Evolutionary conservation across 495 filamentous ascomycete genomes (phyloP).

Genomic region (Ascodesmis nigricans): DNA sequence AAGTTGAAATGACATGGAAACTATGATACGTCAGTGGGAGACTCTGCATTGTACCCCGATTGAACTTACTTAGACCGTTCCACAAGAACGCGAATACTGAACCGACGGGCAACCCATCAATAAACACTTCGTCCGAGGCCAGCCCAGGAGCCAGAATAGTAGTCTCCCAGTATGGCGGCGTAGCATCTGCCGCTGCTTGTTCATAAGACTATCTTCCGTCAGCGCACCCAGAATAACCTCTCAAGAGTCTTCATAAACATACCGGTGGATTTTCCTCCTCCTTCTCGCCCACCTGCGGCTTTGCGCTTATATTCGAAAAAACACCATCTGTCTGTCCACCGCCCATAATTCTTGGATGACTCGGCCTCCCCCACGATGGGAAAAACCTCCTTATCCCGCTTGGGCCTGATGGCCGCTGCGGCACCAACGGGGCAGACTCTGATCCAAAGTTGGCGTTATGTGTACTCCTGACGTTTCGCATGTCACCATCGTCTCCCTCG

Average conservation of each 20-base stretch:
- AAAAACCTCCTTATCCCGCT: no score
- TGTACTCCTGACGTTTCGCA: conserved; percentile 31
- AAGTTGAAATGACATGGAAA: conserved; percentile 92
- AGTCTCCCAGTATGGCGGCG: conserved; percentile 96
- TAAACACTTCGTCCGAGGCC: conserved; percentile 77
- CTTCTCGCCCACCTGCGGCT: conserved; percentile 68
- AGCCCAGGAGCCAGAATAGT: conserved; percentile 83
- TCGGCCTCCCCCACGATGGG: no score
- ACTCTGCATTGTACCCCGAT: no score
- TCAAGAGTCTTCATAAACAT: conserved; percentile 24
- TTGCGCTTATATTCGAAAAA: conserved; percentile 83
- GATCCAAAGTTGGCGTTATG: conserved; percentile 23
- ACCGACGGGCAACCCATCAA: conserved; percentile 88
- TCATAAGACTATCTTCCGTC: conserved; percentile 62
- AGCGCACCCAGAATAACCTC: conserved; percentile 2
- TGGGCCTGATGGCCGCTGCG: no score
- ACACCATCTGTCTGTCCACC: conserved; percentile 71
- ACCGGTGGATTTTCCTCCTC: conserved; percentile 84
- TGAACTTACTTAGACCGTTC: conserved; percentile 77
- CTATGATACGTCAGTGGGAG: no score
- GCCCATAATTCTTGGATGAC: conserved; percentile 43
- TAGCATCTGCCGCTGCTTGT: conserved; percentile 90
- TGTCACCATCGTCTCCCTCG: conserved; percentile 45
- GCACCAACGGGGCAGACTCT: conserved; percentile 23
- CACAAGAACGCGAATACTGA: conserved; percentile 89